A percentile compares a stretch with the other conserved stretches of the same genome.
These are phyloP conservation scores for Linnemannia exigua DNA, from an alignment of 192 early-diverging fungal species.

Conservation along the genomic window DNA sequence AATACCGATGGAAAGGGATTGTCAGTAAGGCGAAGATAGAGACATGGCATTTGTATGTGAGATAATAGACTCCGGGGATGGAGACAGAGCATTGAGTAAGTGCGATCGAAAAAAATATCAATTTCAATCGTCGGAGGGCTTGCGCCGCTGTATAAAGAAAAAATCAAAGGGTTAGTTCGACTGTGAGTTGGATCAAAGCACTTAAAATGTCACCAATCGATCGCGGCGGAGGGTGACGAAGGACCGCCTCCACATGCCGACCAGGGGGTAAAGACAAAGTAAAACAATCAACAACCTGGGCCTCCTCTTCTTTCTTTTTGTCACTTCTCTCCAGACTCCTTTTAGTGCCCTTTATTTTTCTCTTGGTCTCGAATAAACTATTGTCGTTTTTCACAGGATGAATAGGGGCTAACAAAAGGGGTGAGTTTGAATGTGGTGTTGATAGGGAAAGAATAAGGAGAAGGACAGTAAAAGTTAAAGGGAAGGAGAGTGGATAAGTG, in stretches of 20 bases:
- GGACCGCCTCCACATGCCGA: neutral
- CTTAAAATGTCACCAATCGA: neutral
- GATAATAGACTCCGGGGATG: no score
- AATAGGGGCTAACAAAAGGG: neutral
- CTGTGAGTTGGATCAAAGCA: no score
- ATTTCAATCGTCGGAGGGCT: no score
- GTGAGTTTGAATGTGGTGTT: neutral
- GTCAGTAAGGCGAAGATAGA: neutral
- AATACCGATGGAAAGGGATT: neutral
- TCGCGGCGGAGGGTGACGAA: neutral
- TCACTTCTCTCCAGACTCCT: neutral
- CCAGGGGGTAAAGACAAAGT: neutral
- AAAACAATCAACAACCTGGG: neutral
- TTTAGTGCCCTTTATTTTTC: neutral
- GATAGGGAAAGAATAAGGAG: neutral
- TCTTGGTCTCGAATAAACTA: neutral
- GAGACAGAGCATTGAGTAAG: no score
- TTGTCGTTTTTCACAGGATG: conserved; percentile 2
- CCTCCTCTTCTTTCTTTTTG: neutral
- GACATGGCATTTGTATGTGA: neutral
- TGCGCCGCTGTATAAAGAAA: no score
- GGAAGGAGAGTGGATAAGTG: neutral
- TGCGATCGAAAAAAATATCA: no score
- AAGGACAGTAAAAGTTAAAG: neutral
- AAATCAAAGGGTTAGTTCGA: no score